Base-by-base conservation (phyloP, 2,329 filamentous ascomycete species). In the Ilyonectria mors-panacis region DNA sequence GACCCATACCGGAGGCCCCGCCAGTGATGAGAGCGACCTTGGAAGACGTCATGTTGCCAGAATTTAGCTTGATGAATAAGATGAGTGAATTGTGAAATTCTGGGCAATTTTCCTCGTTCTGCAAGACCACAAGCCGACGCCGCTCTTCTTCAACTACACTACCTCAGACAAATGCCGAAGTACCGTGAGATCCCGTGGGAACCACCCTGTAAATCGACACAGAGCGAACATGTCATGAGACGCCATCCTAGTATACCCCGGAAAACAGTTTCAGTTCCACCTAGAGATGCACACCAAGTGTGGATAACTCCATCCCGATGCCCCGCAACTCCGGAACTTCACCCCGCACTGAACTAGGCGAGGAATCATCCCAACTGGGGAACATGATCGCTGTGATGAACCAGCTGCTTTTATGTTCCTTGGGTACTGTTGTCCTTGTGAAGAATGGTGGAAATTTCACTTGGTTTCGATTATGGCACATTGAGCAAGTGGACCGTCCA, bases 21-120 rank as follows among this genome's bases (percentile, higher is more conserved):
- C 60, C 54, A 4, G 60, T 63, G 26, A 63, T 63, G 45, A 63
- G 60, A 8, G 60, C 60, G 6, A 63, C 45, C 5, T 63, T 63
- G 17, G 60, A 63, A 28, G 10, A 48, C 19, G 60, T 3, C 53
- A 63, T 63, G 6, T 12, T 21, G 10, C 10, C 17, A 10, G 7
- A 3, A 19, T 12, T n/a, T n/a, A 3, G 17, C 17, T n/a, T 1
- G 10, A 28, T 8, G 26, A n/a, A 19, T 19, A 15, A n/a, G 17
- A 3, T 12, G 10, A 30, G 47, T 12, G 2, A 8, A n/a, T 50
- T 8, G 26, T 47, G 26, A 12, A 50, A 3, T n/a, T 28, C 9
- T 6, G 2, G 19, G 8, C 19, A 19, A 23, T 26, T 21, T 6
- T 48, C 6, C 12, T 39, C 37, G 26, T 26, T 15, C 17, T 37